Evolutionary conservation across 192 early-diverging fungal species (phyloP).

Genomic region (Podila epigama): DNA sequence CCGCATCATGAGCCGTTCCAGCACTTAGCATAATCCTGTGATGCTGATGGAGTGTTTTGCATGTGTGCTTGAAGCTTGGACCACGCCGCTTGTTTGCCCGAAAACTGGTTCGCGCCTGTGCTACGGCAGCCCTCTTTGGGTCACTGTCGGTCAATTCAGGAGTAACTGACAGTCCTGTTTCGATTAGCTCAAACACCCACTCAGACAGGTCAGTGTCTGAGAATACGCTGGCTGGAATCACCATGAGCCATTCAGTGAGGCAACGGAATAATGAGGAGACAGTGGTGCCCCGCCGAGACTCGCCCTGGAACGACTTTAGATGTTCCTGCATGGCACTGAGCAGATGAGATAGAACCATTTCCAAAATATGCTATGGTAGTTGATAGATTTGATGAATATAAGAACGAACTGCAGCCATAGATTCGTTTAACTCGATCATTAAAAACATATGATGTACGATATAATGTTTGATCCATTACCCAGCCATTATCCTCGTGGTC

Average conservation of each 20-base stretch:
- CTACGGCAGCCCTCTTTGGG: constrained; percentile 7
- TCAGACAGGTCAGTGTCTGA: constrained; percentile 67
- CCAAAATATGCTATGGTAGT: constrained; percentile 51
- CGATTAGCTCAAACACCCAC: constrained; percentile 77
- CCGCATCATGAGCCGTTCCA: constrained; percentile 17
- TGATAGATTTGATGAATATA: neutral
- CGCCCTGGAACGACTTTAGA: constrained; percentile 53
- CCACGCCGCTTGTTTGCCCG: constrained; percentile 9
- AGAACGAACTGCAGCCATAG: neutral
- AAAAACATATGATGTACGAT: neutral
- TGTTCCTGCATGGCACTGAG: constrained; percentile 75
- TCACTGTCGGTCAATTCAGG: constrained; percentile 37
- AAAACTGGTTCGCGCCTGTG: constrained; percentile 6
- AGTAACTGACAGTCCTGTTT: constrained; percentile 53
- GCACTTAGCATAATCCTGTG: constrained; percentile 39
- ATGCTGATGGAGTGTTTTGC: constrained; percentile 39
- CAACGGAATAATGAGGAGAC: constrained; percentile 74
- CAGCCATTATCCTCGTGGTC: constrained; percentile 63
- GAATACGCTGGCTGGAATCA: constrained; percentile 64
- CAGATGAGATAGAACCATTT: constrained; percentile 70
- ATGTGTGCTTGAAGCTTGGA: constrained; percentile 34
- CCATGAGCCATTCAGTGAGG: constrained; percentile 81
- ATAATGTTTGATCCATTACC: constrained; percentile 21
- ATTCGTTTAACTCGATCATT: too few relatives aligned
- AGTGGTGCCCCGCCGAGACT: constrained; percentile 53